Conservation (phyloP, 2,329 filamentous ascomycete genomes). For the Cercospora zeina region DNA sequence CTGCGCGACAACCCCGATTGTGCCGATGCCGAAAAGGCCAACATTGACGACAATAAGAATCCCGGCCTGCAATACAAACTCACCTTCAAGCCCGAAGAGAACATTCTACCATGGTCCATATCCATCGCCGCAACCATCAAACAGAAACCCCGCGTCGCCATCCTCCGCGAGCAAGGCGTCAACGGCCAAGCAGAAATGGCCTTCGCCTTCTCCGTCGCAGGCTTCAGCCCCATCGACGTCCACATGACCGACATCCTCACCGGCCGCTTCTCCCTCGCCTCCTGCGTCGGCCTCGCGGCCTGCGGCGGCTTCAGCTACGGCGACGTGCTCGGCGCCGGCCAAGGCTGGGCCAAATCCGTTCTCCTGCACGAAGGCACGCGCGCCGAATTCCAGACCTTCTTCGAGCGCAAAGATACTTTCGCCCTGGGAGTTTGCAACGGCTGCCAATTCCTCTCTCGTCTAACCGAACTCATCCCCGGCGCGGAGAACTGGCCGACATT, state of each 20-base stretch:
- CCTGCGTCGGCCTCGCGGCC: constrained; percentile 86
- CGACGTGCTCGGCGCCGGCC: constrained; percentile 87
- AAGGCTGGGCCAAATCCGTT: constrained; percentile 94
- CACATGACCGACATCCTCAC: constrained; percentile 94
- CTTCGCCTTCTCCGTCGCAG: constrained; percentile 87
- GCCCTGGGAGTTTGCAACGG: constrained; percentile 94
- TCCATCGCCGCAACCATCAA: constrained; percentile 62
- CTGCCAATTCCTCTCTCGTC: constrained; percentile 86
- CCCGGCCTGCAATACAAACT: constrained; percentile 84
- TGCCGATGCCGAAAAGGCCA: constrained; percentile 77
- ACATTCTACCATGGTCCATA: constrained; percentile 67
- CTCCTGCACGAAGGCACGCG: constrained; percentile 76
- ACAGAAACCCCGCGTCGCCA: constrained; percentile 75
- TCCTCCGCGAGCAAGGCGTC: constrained; percentile 91
- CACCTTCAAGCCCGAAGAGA: constrained; percentile 76
- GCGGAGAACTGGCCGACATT: constrained; percentile 80
- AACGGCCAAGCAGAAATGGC: constrained; percentile 98
- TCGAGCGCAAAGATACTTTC: constrained; percentile 85
- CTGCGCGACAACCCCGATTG: constrained; percentile 84
- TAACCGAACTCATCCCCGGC: constrained; percentile 84
- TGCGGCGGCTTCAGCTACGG: constrained; percentile 97
- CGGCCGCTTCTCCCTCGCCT: constrained; percentile 72
- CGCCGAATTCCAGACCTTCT: constrained; percentile 79
- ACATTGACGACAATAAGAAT: constrained; percentile 72
- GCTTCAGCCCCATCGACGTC: constrained; percentile 88